These are phyloP conservation scores for Metschnikowia anglica DNA, from an alignment of 805 yeast species.

Conservation along the genomic window DNA sequence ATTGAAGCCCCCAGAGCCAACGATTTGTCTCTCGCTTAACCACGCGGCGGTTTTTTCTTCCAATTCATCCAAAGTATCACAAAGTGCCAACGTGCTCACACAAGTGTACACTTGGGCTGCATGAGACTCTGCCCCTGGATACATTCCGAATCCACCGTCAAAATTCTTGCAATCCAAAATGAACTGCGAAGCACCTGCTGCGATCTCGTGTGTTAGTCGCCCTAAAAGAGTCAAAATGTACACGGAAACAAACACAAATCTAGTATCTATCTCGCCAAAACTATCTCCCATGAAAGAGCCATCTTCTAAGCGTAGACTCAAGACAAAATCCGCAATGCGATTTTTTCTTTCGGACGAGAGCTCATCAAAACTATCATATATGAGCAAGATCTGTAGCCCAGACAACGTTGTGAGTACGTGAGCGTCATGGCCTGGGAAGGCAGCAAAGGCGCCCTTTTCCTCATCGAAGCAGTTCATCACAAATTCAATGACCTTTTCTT, in stretches of 20 bases:
- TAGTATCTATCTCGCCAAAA: slow-evolving; percentile 89
- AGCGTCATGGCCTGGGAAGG: slow-evolving; percentile 86
- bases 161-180: slow-evolving; percentile 75
- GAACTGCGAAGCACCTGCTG: slow-evolving; percentile 63
- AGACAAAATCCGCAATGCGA: slow-evolving; percentile 28
- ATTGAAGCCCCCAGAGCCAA: slow-evolving; percentile 81
- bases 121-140: slow-evolving; percentile 94
- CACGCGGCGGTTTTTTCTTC: slow-evolving; percentile 69
- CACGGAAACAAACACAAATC: slow-evolving; percentile 83
- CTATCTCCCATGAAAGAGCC: slow-evolving; percentile 90
- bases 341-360: slow-evolving; percentile 31
- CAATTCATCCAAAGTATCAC: slow-evolving; percentile 34
- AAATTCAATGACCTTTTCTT: slow-evolving; percentile 62
- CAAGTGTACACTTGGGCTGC: slow-evolving; percentile 91
- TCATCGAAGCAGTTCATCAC: slow-evolving; percentile 64
- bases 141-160: slow-evolving; percentile 94
- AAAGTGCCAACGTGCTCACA: slow-evolving; percentile 65
- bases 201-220: slow-evolving; percentile 52
- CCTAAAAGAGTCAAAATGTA: slow-evolving; percentile 72
- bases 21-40: slow-evolving; percentile 86
- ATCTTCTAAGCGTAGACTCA: slow-evolving; percentile 47
- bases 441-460: slow-evolving; percentile 77
- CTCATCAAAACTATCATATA: slow-evolving; percentile 52
- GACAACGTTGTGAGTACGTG: slow-evolving; percentile 83
- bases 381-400: slow-evolving; percentile 75